These are phyloP conservation scores for Coelastrella sp. DNA, from an alignment of 139 green algal genomes.

Conservation along the genomic window DNA sequence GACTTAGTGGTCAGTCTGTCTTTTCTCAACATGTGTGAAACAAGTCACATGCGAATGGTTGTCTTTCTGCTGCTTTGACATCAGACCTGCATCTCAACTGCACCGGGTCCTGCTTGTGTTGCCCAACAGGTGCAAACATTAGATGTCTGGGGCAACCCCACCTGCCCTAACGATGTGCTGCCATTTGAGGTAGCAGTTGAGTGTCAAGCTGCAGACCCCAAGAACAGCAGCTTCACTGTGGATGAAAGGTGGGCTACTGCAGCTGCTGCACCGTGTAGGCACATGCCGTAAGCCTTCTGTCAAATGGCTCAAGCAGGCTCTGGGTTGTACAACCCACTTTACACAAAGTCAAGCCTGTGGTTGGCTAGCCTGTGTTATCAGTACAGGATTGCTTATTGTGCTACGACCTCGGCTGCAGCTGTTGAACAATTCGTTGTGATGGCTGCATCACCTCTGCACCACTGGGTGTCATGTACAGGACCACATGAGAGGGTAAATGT, in stretches of 20 bases:
- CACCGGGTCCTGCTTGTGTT: neutral
- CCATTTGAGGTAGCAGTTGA: constrained; percentile 51
- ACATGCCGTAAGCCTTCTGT: too few relatives aligned
- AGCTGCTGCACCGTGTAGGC: neutral
- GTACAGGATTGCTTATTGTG: too few relatives aligned
- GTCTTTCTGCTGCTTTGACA: neutral
- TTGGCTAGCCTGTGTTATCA: too few relatives aligned
- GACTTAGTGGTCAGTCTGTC: too few relatives aligned
- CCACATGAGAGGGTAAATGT: too few relatives aligned
- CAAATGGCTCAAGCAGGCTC: too few relatives aligned
- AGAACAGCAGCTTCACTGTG: constrained; percentile 46
- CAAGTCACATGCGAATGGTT: neutral
- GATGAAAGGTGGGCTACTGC: neutral
- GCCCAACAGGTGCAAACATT: constrained; percentile 55
- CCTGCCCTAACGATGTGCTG: constrained; percentile 56
- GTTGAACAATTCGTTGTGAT: too few relatives aligned
- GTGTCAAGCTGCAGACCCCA: constrained; percentile 44
- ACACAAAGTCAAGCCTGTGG: too few relatives aligned
- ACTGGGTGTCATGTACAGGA: too few relatives aligned
- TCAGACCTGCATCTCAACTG: neutral
- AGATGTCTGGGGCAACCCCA: constrained; percentile 77
- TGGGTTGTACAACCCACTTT: neutral
- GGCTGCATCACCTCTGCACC: too few relatives aligned
- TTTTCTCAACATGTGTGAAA: too few relatives aligned
- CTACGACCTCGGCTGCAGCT: too few relatives aligned